Conservation (phyloP, 176 grass and related monocot species). For the Eragrostis nindensis region DNA sequence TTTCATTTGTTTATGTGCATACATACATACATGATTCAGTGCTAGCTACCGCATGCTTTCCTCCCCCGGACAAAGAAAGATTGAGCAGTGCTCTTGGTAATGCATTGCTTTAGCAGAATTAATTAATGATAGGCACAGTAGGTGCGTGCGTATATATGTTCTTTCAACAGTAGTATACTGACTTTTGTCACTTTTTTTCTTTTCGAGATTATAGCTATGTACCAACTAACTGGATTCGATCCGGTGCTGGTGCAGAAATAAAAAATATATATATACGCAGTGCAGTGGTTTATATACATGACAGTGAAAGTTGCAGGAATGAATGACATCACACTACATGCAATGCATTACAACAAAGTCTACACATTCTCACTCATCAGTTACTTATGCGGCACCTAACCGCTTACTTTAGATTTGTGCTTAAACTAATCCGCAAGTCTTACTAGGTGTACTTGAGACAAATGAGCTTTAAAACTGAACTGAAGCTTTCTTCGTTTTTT, state of each 20-base stretch:
- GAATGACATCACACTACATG: conserved; percentile 11
- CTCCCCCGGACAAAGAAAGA: neutral
- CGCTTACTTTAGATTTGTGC: neutral
- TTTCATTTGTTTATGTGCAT: neutral
- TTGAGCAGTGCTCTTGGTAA: neutral
- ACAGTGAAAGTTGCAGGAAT: conserved; percentile 12
- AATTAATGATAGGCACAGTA: neutral
- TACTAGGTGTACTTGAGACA: neutral
- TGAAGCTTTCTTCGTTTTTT: neutral
- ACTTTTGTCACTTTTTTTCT: neutral
- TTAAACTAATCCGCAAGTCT: neutral
- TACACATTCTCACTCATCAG: neutral
- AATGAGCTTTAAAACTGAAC: neutral
- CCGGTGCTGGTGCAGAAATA: neutral
- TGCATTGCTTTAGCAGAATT: neutral
- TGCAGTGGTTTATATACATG: neutral
- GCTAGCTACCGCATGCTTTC: neutral
- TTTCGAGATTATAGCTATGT: neutral
- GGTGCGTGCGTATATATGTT: neutral
- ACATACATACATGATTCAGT: no score
- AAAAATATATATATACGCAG: no score
- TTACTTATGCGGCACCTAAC: neutral
- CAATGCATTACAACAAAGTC: no score
- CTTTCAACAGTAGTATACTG: neutral
- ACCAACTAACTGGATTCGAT: neutral